Conservation (phyloP, 73 alveolate genomes). For the Uronychia binucleata region DNA sequence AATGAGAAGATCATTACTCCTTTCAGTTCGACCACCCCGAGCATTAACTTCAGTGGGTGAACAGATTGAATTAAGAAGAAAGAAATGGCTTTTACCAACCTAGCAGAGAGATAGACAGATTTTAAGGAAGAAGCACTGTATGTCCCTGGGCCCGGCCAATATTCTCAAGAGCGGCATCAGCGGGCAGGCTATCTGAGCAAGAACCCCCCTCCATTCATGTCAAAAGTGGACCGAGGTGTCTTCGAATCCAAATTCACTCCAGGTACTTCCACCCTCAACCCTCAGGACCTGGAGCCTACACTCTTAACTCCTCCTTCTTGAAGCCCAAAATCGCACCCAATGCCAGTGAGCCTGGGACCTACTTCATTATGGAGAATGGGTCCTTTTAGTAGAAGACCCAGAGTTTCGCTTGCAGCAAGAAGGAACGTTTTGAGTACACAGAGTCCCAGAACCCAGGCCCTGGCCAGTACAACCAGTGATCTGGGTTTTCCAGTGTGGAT, state of each 20-base stretch:
- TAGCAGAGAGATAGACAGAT: neutral
- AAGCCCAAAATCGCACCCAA: neutral
- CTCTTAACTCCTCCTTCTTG: neutral
- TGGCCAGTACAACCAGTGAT: neutral
- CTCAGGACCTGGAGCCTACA: neutral
- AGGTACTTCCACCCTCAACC: neutral
- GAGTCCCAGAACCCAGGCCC: neutral
- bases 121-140: neutral
- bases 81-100: neutral
- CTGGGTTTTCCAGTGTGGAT: neutral
- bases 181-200: neutral
- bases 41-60: no score
- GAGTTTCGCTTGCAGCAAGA: neutral
- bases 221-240: neutral
- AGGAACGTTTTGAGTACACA: neutral
- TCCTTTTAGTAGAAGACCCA: neutral
- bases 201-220: neutral
- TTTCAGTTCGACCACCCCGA: no score
- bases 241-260: neutral
- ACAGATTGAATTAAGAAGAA: neutral
- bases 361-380: neutral
- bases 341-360: neutral
- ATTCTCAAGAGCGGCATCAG: neutral
- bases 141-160: neutral
- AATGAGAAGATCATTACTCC: no score